A percentile compares a stretch with the other conserved stretches of the same genome.
Evolutionary conservation across 139 green algal species (phyloP).

Genomic region (Microglena sp.): DNA sequence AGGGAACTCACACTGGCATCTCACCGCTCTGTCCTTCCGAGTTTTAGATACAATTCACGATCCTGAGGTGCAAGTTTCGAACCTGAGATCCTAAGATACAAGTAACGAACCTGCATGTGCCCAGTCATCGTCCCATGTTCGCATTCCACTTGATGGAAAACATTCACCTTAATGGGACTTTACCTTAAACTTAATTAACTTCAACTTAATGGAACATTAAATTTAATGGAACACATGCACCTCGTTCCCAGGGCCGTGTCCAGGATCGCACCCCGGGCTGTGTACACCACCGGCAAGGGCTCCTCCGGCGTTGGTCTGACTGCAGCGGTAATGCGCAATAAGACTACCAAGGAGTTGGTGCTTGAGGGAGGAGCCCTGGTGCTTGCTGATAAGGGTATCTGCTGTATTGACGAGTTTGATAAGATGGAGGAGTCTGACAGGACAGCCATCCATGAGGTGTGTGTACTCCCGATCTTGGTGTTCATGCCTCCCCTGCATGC

Average conservation of each 20-base stretch:
- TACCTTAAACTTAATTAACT: too few species aligned
- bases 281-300: constrained; percentile 97
- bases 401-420: constrained; percentile 99
- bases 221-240: neutral
- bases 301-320: constrained; percentile 92
- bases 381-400: constrained; percentile 96
- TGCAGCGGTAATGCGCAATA: constrained; percentile 81
- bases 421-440: constrained; percentile 99
- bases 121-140: too few species aligned
- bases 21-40: too few species aligned
- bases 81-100: too few species aligned
- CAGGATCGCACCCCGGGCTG: constrained; percentile 71
- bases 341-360: constrained; percentile 86
- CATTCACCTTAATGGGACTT: too few species aligned
- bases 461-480: too few species aligned
- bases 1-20: too few species aligned
- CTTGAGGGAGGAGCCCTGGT: constrained; percentile 96
- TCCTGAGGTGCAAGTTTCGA: too few species aligned
- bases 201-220: neutral
- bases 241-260: constrained; percentile 43
- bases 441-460: constrained; percentile 98
- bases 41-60: too few species aligned
- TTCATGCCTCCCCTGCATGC: too few species aligned
- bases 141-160: too few species aligned
- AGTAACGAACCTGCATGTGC: too few species aligned